Evolutionary conservation across 768 basidiomycete species (phyloP).

Genomic region (Rhizopogon vulgaris): DNA sequence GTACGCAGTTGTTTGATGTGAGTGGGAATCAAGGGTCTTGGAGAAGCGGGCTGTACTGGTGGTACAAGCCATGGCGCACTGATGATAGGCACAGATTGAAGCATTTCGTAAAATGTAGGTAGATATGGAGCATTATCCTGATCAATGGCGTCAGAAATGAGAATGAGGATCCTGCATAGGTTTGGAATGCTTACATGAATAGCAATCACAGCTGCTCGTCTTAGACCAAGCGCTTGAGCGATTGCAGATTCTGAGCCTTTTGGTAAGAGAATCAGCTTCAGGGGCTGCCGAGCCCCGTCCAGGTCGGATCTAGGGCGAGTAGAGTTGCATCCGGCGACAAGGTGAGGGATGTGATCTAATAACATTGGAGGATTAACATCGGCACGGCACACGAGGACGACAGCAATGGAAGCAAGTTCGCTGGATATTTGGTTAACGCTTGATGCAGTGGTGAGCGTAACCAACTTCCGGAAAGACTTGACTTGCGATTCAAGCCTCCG

Average conservation of each 20-base stretch:
- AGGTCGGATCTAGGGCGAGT: slow-evolving; percentile 2
- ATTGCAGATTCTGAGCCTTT: slow-evolving; percentile 58
- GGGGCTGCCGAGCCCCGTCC: slow-evolving; percentile 20
- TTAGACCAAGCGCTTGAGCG: slow-evolving; percentile 56
- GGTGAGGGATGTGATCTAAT: slow-evolving; percentile 68
- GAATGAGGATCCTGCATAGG: not conserved
- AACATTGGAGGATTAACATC: slow-evolving; percentile 72
- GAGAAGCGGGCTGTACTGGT: slow-evolving; percentile 7
- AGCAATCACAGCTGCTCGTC: slow-evolving; percentile 60
- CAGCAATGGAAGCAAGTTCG: slow-evolving; percentile 13
- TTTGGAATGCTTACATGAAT: slow-evolving; percentile 47
- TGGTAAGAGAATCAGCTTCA: slow-evolving; percentile 62
- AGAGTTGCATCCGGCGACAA: slow-evolving; percentile 75
- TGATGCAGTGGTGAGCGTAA: not conserved
- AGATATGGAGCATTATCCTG: slow-evolving; percentile 40
- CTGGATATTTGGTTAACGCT: not conserved
- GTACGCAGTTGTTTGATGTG: slow-evolving; percentile 81
- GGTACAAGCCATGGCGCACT: slow-evolving; percentile 61
- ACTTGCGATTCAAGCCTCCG: slow-evolving; percentile 61
- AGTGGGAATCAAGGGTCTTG: slow-evolving; percentile 49
- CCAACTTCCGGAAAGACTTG: slow-evolving; percentile 18
- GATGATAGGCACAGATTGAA: slow-evolving; percentile 48
- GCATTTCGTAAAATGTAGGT: slow-evolving; percentile 27
- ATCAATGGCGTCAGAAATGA: slow-evolving; percentile 4
- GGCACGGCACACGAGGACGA: slow-evolving; percentile 65